These are phyloP conservation scores for Exophiala mesophila DNA, from an alignment of 2,329 filamentous ascomycete genomes.

Conservation along the genomic window DNA sequence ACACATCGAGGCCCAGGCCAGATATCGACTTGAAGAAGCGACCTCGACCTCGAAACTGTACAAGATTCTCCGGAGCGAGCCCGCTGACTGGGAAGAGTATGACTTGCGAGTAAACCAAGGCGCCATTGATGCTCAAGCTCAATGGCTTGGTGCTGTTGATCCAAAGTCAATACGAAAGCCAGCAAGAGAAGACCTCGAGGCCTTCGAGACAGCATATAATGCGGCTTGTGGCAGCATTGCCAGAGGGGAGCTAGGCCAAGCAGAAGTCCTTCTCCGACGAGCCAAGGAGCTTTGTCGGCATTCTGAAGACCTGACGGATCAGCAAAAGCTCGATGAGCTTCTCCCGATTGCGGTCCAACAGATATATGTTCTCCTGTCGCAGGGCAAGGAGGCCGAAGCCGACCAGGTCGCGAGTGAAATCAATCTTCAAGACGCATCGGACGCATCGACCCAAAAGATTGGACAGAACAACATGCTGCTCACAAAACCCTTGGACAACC, in stretches of 20 bases:
- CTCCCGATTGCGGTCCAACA: constrained; percentile 59
- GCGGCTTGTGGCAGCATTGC: constrained; percentile 60
- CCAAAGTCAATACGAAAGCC: constrained; percentile 50
- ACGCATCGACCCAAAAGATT: constrained; percentile 55
- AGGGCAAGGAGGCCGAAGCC: constrained; percentile 54
- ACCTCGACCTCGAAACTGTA: constrained; percentile 52
- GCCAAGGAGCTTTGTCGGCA: constrained; percentile 58
- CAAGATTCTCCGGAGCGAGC: constrained; percentile 42
- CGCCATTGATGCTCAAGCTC: constrained; percentile 57
- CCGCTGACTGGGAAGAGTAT: constrained; percentile 48
- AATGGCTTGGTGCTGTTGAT: constrained; percentile 53
- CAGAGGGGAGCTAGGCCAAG: constrained; percentile 54
- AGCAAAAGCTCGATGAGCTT: constrained; percentile 56
- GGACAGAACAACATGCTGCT: constrained; percentile 57
- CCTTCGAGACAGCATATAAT: constrained; percentile 63
- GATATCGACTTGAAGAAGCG: constrained; percentile 58
- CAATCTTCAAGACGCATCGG: constrained; percentile 49
- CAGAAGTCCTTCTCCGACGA: constrained; percentile 54
- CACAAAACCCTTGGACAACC: constrained; percentile 47
- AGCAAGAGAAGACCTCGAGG: constrained; percentile 55
- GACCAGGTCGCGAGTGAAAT: constrained; percentile 49
- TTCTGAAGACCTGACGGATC: constrained; percentile 54
- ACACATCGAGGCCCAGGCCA: constrained; percentile 60
- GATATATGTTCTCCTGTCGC: constrained; percentile 53
- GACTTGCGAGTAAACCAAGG: constrained; percentile 59